phyloP scores from a whole-genome alignment of 176 grass and related monocot species.

The Zoysia japonica region DNA sequence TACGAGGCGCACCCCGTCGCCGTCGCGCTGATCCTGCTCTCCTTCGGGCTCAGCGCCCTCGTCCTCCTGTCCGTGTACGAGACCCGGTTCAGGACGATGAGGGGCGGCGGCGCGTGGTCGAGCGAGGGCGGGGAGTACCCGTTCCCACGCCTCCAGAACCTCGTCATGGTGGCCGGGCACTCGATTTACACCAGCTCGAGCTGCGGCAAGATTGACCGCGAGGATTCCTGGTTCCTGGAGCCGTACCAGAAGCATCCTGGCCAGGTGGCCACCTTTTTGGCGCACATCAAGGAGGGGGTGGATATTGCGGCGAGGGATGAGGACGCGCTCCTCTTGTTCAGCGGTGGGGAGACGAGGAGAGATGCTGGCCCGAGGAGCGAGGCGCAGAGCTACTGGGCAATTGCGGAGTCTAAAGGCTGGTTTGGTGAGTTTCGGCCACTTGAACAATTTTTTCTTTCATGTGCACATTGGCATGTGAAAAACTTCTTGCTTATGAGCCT shows the following conservation, averaged over 20 bases:
- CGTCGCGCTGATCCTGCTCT: constrained; percentile 61
- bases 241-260: constrained; percentile 84
- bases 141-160: constrained; percentile 56
- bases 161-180: constrained; percentile 92
- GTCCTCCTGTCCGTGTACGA: constrained; percentile 74
- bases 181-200: constrained; percentile 75
- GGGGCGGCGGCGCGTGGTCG: constrained; percentile 20
- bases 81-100: constrained; percentile 60
- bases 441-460: background rate
- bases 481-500: background rate
- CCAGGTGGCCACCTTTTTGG: constrained; percentile 81
- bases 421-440: constrained; percentile 57
- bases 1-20: constrained; percentile 75
- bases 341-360: constrained; percentile 83
- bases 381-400: constrained; percentile 91
- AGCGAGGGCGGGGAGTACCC: constrained; percentile 51
- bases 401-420: constrained; percentile 81
- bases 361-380: constrained; percentile 84
- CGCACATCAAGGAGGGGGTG: constrained; percentile 82
- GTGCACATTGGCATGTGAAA: background rate
- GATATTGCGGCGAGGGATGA: constrained; percentile 55
- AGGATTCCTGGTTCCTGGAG: constrained; percentile 89
- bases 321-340: constrained; percentile 76
- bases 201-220: constrained; percentile 60
- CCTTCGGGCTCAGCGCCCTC: constrained; percentile 57